Evolutionary conservation across 176 grass and related monocot species (phyloP), one percentile per base, ranked within the genome.

Genomic region (Oryza coarctata): DNA sequence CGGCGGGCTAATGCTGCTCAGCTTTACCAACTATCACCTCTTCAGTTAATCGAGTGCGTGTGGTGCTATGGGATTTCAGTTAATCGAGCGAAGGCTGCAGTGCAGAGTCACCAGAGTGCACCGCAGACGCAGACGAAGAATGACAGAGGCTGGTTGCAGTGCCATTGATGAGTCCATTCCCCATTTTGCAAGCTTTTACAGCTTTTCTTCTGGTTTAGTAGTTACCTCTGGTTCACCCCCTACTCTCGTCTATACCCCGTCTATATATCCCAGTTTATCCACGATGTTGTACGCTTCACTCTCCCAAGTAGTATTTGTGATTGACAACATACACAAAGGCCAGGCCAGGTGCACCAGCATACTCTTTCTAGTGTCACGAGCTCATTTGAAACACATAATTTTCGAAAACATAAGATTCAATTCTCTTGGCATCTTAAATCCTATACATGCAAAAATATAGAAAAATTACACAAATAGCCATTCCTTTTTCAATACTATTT

Each of bases 121-220:
- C n/a, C 20, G 33, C 43, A 22, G 62, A 14, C 1, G 62, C 40
- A 28, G 70, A 50, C 10, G 39, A 45, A 44, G 29, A 35, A 50
- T 32, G 43, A 49, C 68, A 26, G 68, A 80, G 44, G 43, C 58
- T 20, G 80, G 33, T 50, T 50, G 57, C 68, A 29, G 18, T 25
- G 65, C 73, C 77, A 57, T 77, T 15, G 73, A 87, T 77, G 79
- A 10, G 30, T 40, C 41, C 71, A 50, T 15, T 33, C 5, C 27
- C 43, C 61, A 71, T 61, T 12, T 36, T 23, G 17, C 68, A 29
- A 67, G n/a, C 72, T 76, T 84, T 76, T 76, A 75, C 71, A 75
- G 44, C 45, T 39, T 76, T 68, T 39, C 18, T 12, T 62, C 14
- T 43, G 7, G 1, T 33, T 6, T 36, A 23, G 0, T 58, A n/a